Evolutionary conservation across 2,329 filamentous ascomycete species (phyloP).

Genomic region (Aspergillus flavus): DNA sequence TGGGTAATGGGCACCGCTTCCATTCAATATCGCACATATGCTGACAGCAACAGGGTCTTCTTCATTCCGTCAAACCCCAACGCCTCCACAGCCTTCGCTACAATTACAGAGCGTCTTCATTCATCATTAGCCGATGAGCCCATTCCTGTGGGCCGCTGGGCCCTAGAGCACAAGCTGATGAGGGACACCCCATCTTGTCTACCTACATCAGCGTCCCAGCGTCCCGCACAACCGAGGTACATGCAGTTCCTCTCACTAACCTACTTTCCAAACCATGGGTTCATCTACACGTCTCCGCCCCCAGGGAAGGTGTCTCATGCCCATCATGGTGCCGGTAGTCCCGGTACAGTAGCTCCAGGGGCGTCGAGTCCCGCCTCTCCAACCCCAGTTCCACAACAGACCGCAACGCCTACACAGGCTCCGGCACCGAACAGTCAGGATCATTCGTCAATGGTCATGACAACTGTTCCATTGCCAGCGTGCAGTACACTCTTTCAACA

Average conservation of each 20-base stretch:
- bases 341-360: not conserved
- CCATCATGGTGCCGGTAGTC: conserved; percentile 9
- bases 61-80: conserved; percentile 47
- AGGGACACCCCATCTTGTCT: conserved; percentile 46
- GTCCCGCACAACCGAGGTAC: conserved; percentile 36
- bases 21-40: not conserved
- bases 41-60: conserved; percentile 37
- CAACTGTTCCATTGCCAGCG: conserved; percentile 39
- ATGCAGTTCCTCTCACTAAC: conserved; percentile 47
- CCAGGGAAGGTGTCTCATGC: conserved; percentile 18
- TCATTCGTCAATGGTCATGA: conserved; percentile 39
- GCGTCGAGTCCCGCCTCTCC: not conserved
- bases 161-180: conserved; percentile 46
- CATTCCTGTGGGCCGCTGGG: conserved; percentile 41
- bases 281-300: conserved; percentile 43
- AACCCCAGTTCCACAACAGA: not conserved
- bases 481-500: conserved; percentile 42
- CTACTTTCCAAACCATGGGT: conserved; percentile 44
- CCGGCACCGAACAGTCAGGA: not conserved
- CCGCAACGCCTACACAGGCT: not conserved
- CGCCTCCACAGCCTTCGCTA: conserved; percentile 36
- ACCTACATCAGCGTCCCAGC: conserved; percentile 35
- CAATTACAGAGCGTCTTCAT: conserved; percentile 43
- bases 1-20: conserved; percentile 29
- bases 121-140: conserved; percentile 38